Conservation (phyloP, 306 rosid species). For the Corylus heterophylla region DNA sequence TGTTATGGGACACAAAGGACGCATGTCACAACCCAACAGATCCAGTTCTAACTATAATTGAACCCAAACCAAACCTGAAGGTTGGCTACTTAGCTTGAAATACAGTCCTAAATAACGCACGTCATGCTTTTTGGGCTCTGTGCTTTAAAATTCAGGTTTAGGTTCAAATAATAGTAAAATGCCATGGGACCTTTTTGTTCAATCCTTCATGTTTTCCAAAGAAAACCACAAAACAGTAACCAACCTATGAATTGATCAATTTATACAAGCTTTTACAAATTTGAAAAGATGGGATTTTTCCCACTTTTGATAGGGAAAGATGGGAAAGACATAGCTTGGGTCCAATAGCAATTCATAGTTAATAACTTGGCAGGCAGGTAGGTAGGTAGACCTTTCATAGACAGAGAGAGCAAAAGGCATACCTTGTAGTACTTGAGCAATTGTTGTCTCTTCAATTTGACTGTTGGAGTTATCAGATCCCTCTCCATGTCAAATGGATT, state of each 20-base stretch:
- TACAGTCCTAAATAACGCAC: no score
- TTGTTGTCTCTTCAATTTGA: slow-evolving; percentile 85
- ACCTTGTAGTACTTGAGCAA: slow-evolving; percentile 76
- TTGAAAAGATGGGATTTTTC: not conserved
- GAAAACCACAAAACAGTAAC: not conserved
- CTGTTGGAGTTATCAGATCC: slow-evolving; percentile 88
- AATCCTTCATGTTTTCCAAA: not conserved
- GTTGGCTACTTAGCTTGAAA: no score
- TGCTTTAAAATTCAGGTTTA: no score
- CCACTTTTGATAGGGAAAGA: not conserved
- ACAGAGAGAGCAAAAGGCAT: slow-evolving; percentile 11
- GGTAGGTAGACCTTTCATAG: not conserved
- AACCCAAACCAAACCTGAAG: no score
- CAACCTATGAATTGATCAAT: not conserved
- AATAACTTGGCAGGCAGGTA: not conserved
- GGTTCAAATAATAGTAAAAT: no score
- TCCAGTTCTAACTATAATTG: no score
- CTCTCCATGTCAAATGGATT: slow-evolving; percentile 84
- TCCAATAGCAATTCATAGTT: not conserved
- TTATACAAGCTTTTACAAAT: not conserved
- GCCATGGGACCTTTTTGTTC: not conserved
- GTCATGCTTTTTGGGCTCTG: no score
- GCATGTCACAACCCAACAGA: no score
- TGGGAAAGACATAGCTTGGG: not conserved
- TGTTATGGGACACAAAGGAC: no score